Evolutionary conservation across 768 basidiomycete species (phyloP).

Genomic region (Mycena maculata): DNA sequence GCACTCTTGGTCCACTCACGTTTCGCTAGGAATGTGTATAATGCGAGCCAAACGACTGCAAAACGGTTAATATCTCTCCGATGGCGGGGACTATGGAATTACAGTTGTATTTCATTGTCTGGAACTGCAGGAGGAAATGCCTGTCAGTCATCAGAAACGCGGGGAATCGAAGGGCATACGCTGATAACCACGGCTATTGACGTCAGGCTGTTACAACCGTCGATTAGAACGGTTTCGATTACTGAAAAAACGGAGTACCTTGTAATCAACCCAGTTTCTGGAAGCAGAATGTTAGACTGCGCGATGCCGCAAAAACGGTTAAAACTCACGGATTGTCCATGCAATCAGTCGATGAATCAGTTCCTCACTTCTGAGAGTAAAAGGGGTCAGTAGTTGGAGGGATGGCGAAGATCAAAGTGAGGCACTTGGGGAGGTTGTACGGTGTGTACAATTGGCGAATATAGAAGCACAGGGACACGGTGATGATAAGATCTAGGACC

Average conservation of each 20-base stretch:
- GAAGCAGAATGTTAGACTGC: background rate
- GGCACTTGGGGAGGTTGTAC: conserved; percentile 36
- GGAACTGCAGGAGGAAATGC: conserved; percentile 16
- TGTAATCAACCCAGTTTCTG: conserved; percentile 43
- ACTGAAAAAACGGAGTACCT: conserved; percentile 27
- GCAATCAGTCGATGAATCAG: conserved; percentile 43
- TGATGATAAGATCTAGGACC: conserved; percentile 46
- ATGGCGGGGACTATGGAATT: conserved; percentile 13
- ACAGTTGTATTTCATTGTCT: conserved; percentile 35
- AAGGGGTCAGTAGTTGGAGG: background rate
- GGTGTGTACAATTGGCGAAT: conserved; percentile 34
- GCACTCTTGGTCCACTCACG: no score
- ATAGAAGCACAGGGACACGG: conserved; percentile 46
- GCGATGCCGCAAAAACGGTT: no score
- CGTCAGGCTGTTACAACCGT: conserved; percentile 6
- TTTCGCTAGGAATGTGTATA: conserved; percentile 47
- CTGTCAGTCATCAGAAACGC: background rate
- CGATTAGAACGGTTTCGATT: conserved; percentile 27
- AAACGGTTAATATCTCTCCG: background rate
- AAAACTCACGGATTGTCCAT: conserved; percentile 45
- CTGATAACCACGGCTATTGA: conserved; percentile 24
- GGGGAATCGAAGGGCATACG: background rate
- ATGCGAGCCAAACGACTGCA: conserved; percentile 46
- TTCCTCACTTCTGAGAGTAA: conserved; percentile 33
- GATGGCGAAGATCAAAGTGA: conserved; percentile 9